Conservation (phyloP, 768 basidiomycete genomes). For the Glaciozyma antarctica region DNA sequence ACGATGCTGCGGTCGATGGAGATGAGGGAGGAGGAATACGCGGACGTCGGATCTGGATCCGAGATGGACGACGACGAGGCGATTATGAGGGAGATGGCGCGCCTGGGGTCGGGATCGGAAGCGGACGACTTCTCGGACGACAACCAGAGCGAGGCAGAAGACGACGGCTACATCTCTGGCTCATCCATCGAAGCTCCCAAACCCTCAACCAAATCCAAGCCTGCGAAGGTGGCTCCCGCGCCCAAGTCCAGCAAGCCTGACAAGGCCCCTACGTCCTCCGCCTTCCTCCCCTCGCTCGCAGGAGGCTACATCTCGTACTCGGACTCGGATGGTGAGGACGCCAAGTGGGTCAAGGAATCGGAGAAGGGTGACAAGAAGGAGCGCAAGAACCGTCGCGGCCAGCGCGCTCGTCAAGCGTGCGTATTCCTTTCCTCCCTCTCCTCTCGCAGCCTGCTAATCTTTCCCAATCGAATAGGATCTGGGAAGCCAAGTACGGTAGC, state of each 20-base stretch:
- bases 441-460: background rate
- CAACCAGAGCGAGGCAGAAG: conserved; percentile 14
- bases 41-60: background rate
- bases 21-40: conserved; percentile 14
- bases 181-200: conserved; percentile 1
- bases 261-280: conserved; percentile 45
- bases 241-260: conserved; percentile 7
- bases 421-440: background rate
- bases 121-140: conserved; percentile 15
- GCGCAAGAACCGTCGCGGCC: conserved; percentile 84
- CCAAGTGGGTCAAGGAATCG: conserved; percentile 55
- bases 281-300: conserved; percentile 80
- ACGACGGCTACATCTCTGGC: conserved; percentile 10
- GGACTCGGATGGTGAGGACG: conserved; percentile 62
- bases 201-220: background rate
- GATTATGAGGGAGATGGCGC: conserved; percentile 13
- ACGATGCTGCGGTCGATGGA: no score
- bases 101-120: conserved; percentile 17
- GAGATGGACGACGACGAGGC: conserved; percentile 23
- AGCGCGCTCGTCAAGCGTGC: conserved; percentile 84
- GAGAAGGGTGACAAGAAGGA: conserved; percentile 46
- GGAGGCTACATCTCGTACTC: conserved; percentile 74
- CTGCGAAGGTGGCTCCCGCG: background rate
- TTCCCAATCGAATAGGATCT: conserved; percentile 54
- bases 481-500: conserved; percentile 92